Evolutionary conservation across 345 rosid genomes (phyloP).

Genomic region (Hibiscus mutabilis): DNA sequence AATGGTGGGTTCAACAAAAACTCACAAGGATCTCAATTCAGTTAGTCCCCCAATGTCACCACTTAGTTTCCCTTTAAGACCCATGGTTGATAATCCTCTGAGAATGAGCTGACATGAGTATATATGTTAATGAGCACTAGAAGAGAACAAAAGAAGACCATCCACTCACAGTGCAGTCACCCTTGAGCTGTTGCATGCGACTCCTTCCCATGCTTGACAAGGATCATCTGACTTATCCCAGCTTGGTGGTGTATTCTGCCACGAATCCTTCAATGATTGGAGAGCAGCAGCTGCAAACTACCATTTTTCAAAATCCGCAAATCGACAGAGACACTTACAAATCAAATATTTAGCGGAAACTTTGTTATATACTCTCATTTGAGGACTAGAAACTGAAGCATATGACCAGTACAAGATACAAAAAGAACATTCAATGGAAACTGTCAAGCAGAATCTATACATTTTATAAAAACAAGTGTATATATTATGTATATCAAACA

Average conservation of each 20-base stretch:
- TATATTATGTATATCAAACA: background rate
- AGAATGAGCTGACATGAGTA: slow-evolving; percentile 27
- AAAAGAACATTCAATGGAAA: background rate
- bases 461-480: background rate
- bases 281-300: slow-evolving; percentile 55
- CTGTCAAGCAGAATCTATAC: background rate
- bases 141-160: background rate
- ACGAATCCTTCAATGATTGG: slow-evolving; percentile 64
- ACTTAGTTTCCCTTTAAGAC: slow-evolving; percentile 67
- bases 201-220: slow-evolving; percentile 86
- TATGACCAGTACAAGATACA: background rate
- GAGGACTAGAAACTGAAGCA: background rate
- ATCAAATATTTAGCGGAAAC: too few relatives aligned
- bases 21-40: slow-evolving; percentile 87
- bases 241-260: slow-evolving; percentile 71
- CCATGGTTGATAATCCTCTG: slow-evolving; percentile 86
- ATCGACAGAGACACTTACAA: background rate
- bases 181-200: slow-evolving; percentile 61
- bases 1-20: slow-evolving; percentile 1
- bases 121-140: background rate
- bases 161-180: slow-evolving; percentile 70
- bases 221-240: slow-evolving; percentile 77
- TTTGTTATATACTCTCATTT: too few relatives aligned
- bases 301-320: background rate
- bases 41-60: slow-evolving; percentile 88